Base-by-base conservation (phyloP, 2,329 filamentous ascomycete genomes). In the Talaromyces rugulosus region DNA sequence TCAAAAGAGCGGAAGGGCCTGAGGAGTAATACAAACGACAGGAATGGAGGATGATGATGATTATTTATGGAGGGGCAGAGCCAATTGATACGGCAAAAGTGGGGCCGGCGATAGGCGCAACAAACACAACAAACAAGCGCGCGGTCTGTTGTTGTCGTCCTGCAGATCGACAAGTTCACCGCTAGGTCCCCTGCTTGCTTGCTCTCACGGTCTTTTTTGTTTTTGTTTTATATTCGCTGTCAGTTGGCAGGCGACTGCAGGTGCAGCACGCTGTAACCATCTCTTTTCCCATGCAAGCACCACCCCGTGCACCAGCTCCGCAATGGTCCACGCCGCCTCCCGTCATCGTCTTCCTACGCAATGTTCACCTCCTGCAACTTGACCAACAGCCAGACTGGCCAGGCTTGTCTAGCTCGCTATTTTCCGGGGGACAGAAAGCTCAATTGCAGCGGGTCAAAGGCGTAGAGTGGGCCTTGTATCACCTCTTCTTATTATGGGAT, bases 401-500 rank as follows among this genome's bases (percentile, higher is more conserved):
- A 0, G 82, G 78, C 18, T 89, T 97, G 61, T 87, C 85, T 1
- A 72, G 82, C 0, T 82, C 88, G 56, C 90, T 89, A 2, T 91
- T 98, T 71, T 85, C 86, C 3, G 85, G 90, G 69, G 83, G 83
- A 0, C 82, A 83, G 55, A 87, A 89, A 65, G 90, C 90, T 59
- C 89, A 94, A 75, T 95, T 94, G 77, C 89, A 89, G 74, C 86
- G 94, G 59, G 87, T 96, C 42, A 87, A 90, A 68, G 87, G 87
- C 63, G 86, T 93, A 42, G 95, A 99, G 79, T 98, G 94, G 92
- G 87, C 89, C 0, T 80, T 98, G n/a, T 96, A 90, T 75, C 88
- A 91, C 58, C 83, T 99, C 14, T 96, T 96, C 74, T 82, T 84
- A 42, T 78, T 96, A 3, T 97, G 92, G 89, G 90, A 97, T 71